These are phyloP conservation scores for Fusarium sublunatum DNA, from an alignment of 2,329 filamentous ascomycete species.

Conservation along the genomic window DNA sequence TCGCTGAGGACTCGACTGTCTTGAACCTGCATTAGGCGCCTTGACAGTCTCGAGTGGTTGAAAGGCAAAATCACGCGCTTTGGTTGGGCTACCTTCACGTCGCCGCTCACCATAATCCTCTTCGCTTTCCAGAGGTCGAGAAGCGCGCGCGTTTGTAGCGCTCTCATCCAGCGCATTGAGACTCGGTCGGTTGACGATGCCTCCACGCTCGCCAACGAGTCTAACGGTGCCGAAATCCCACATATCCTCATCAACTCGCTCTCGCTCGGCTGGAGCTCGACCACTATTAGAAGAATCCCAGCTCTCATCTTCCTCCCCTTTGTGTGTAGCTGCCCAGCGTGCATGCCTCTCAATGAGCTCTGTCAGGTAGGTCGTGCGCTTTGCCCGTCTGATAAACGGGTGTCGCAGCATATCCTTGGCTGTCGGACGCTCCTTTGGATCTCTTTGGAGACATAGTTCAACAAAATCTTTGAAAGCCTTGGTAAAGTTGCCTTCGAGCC, in stretches of 20 bases:
- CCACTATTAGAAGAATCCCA: conserved; percentile 65
- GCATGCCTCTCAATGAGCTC: conserved; percentile 93
- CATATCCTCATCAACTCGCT: conserved; percentile 79
- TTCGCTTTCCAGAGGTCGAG: conserved; percentile 61
- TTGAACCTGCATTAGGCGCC: conserved; percentile 58
- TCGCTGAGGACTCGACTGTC: conserved; percentile 70
- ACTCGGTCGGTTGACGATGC: conserved; percentile 65
- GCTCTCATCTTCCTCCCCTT: conserved; percentile 73
- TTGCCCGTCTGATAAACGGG: conserved; percentile 89
- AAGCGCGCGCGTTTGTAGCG: conserved; percentile 78
- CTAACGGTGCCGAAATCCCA: conserved; percentile 99
- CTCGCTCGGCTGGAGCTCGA: conserved; percentile 64
- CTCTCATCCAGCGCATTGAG: conserved; percentile 81
- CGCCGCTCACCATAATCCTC: conserved; percentile 65
- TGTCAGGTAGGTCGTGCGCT: conserved; percentile 95
- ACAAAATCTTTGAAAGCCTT: conserved; percentile 87
- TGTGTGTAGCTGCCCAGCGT: conserved; percentile 86
- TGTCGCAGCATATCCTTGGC: conserved; percentile 90
- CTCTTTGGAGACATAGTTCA: conserved; percentile 84
- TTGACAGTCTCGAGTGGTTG: conserved; percentile 68
- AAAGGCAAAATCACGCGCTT: conserved; percentile 59
- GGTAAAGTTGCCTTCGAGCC: conserved; percentile 82
- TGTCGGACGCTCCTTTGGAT: conserved; percentile 87
- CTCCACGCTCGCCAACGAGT: conserved; percentile 75
- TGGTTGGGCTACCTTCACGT: conserved; percentile 64